phyloP scores from a whole-genome alignment of 331 rosid species.

The Spiraea crenata region DNA sequence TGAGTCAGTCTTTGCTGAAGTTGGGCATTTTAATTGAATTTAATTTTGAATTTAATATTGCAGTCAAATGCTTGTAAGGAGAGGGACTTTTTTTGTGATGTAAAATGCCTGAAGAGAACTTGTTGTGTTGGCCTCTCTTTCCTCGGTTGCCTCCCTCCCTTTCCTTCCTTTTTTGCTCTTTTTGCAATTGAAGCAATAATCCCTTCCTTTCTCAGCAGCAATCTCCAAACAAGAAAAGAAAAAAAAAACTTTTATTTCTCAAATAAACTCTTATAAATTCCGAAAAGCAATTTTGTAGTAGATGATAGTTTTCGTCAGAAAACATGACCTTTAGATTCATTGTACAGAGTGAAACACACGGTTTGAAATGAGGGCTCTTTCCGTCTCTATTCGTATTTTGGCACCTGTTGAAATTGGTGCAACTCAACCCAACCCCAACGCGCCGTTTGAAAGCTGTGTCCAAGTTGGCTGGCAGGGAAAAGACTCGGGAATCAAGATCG shows the following conservation, averaged over 20 bases:
- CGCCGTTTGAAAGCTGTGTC: conserved; percentile 1
- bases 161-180: neutral
- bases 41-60: neutral
- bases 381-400: neutral
- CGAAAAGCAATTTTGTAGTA: too few relatives aligned
- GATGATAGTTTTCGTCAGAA: too few relatives aligned
- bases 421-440: neutral
- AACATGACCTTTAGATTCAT: too few relatives aligned
- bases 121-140: conserved; percentile 3
- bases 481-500: neutral
- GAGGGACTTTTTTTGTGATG: neutral
- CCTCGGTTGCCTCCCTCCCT: neutral
- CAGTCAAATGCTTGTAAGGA: conserved; percentile 13
- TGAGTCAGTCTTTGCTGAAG: neutral
- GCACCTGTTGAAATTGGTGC: neutral
- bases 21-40: too few relatives aligned
- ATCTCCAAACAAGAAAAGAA: too few relatives aligned
- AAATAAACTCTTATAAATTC: too few relatives aligned
- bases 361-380: too few relatives aligned
- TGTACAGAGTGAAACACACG: too few relatives aligned
- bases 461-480: neutral
- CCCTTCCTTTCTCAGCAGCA: too few relatives aligned
- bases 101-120: neutral
- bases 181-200: too few relatives aligned
- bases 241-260: too few relatives aligned